Base-by-base conservation (phyloP, 371 early-diverging fungal species). In the Mortierella sp. region DNA sequence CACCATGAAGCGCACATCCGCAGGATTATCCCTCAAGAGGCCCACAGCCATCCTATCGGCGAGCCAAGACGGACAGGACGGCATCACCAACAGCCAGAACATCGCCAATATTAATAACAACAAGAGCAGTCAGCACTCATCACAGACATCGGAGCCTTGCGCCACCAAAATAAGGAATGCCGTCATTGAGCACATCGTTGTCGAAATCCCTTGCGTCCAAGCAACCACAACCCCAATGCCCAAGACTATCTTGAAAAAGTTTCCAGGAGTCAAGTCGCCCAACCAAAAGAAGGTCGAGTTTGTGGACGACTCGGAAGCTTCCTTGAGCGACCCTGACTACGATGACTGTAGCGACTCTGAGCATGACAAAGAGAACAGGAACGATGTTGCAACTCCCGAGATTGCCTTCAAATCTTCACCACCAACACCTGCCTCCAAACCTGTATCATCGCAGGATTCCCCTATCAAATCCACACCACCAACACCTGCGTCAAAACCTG, bases 1-100 rank as follows among this genome's bases (percentile, higher is more conserved):
- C 72, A 31, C 72, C 71, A 84, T 84, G 84, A 84, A 84, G 76
- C 84, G 84, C 31, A 70, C 80, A 24, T 76, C 47, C 71, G 75
- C 84, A 14, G 84, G 80, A 14, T 73, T 84, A 55, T 85, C 85
- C 3, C 82, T 85, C 44, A 81, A 81, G 85, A 76, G 85, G 42
- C 85, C 85, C 8, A 28, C 68, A 1, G 55, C 80, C 50, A 85
- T 38, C 38, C 44, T 11, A 21, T 0, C 44, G 38, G 24, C 44
- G 38, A 42, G 68, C 10, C 68, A 68, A 24, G 38, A 38, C 9
- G 34, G 44, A 10, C 68, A 38, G 44, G 45, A 21, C 58, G 24
- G 48, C 65, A n/a, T 44, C 14, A n/a, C 58, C 9, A 58, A 58
- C 63, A 63, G 70, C 44, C 81, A 76, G 7, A 21, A 52, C 52